Evolutionary conservation across 495 filamentous ascomycete species (phyloP).

Genomic region (Penicillium longicatenatum): DNA sequence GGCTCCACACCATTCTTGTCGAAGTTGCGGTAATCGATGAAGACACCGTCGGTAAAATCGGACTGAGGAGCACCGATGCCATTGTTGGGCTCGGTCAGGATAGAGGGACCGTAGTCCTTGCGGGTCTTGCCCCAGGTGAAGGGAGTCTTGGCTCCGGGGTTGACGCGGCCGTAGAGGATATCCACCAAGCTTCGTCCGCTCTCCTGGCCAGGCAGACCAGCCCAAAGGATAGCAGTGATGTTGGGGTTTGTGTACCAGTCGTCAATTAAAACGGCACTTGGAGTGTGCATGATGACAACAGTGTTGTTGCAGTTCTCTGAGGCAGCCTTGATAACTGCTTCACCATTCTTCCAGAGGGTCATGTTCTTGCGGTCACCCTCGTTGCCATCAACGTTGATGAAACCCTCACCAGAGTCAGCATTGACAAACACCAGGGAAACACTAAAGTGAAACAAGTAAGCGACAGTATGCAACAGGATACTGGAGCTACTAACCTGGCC

Average conservation of each 20-base stretch:
- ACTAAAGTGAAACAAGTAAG: slow-evolving; percentile 22
- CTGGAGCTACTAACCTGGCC: slow-evolving; percentile 32
- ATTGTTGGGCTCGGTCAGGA: slow-evolving; percentile 77
- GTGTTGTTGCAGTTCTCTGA: slow-evolving; percentile 83
- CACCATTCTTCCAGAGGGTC: slow-evolving; percentile 83
- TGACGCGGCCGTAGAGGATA: slow-evolving; percentile 86
- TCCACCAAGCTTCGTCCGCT: slow-evolving; percentile 89
- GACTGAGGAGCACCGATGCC: slow-evolving; percentile 71
- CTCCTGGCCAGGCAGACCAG: slow-evolving; percentile 90
- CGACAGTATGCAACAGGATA: background rate
- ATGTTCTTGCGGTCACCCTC: slow-evolving; percentile 90
- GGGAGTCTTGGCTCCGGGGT: slow-evolving; percentile 81
- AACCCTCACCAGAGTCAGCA: slow-evolving; percentile 84
- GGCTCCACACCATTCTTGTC: slow-evolving; percentile 75
- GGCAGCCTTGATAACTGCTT: slow-evolving; percentile 76
- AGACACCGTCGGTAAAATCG: slow-evolving; percentile 81
- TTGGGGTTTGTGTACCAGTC: slow-evolving; percentile 84
- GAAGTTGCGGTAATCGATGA: slow-evolving; percentile 93
- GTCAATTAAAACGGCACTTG: slow-evolving; percentile 76
- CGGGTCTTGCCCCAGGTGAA: slow-evolving; percentile 83
- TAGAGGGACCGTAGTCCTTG: slow-evolving; percentile 71
- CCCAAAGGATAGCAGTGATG: slow-evolving; percentile 92
- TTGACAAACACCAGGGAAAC: slow-evolving; percentile 89
- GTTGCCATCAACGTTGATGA: slow-evolving; percentile 81
- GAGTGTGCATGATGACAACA: slow-evolving; percentile 87